phyloP scores from a whole-genome alignment of 75 land plant species.

The Chamaecyparis obtusa region DNA sequence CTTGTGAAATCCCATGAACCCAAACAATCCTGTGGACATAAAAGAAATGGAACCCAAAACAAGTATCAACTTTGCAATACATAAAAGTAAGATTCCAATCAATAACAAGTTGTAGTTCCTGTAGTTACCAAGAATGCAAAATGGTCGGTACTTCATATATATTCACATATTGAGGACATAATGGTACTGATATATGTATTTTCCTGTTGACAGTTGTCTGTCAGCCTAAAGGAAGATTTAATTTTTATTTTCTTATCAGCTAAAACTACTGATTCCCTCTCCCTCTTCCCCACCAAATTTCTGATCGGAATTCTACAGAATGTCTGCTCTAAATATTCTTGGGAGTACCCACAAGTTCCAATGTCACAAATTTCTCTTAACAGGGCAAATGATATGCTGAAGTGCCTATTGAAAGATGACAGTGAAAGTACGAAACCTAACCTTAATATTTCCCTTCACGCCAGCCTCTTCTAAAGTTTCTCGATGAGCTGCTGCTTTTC shows the following conservation, averaged over 20 bases:
- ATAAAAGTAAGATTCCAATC: background rate
- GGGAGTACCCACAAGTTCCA: background rate
- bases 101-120: background rate
- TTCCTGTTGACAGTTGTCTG: background rate
- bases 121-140: background rate
- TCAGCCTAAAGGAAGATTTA: too few relatives aligned
- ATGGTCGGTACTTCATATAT: background rate
- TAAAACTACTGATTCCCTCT: background rate
- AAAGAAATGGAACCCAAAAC: background rate
- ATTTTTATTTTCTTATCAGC: background rate
- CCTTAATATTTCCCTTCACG: conserved; percentile 39
- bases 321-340: background rate
- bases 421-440: conserved; percentile 15
- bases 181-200: background rate
- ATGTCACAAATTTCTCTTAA: background rate
- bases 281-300: background rate
- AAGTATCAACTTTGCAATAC: background rate
- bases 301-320: background rate
- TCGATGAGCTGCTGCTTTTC: conserved; percentile 45
- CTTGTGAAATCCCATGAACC: conserved; percentile 73
- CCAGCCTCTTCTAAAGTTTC: conserved; percentile 65
- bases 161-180: background rate
- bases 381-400: background rate
- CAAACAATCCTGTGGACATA: conserved; percentile 42
- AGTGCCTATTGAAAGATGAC: background rate